Base-by-base conservation (phyloP, 805 yeast species). In the Spencermartinsiella europaea region DNA sequence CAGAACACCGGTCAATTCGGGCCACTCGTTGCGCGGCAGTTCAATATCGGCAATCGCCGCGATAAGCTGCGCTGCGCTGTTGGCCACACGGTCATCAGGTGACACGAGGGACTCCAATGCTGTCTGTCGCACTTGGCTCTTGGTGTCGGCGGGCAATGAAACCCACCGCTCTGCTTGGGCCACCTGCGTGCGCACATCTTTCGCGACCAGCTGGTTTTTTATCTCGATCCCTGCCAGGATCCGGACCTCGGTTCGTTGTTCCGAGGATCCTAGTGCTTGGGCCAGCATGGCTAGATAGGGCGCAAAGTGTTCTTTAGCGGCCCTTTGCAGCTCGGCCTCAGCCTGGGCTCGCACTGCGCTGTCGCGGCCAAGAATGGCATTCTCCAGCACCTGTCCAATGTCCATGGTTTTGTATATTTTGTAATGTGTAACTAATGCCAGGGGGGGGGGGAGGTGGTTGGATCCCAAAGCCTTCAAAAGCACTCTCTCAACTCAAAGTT, bases 1-100 rank as follows among this genome's bases (percentile, higher is more conserved):
- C 60, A 93, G 83, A 36, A 78, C 77, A 45, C 81, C 78, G 70
- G 91, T 86, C 60, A 93, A 75, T 50, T 85, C 91, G 21, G 83
- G 81, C 99, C 99, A 93, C 61, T 84, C 87, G 53, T 75, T 75
- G 52, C 83, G 71, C 39, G 97, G 97, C 53, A 93, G 74, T 65
- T 93, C 99, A 47, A 91, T 86, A 53, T 83, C 91, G n/a, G 97
- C 99, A 58, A 93, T 86, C 8, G 97, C 95, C 28, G 98, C 95
- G 43, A 93, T 91, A 54, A 91, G 74, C 71, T 91, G 97, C 20
- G 99, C 96, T 21, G 91, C 83, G 22, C 95, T 76, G 48, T 81
- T 80, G 27, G 95, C 93, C 46, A 91, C 96, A 59, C 87, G 77
- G 53, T 79, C 85, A 57, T 80, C 79, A n/a, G 70, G 63, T 15